phyloP scores from a whole-genome alignment of 2,329 filamentous ascomycete genomes.

The Verruconis gallopava region DNA sequence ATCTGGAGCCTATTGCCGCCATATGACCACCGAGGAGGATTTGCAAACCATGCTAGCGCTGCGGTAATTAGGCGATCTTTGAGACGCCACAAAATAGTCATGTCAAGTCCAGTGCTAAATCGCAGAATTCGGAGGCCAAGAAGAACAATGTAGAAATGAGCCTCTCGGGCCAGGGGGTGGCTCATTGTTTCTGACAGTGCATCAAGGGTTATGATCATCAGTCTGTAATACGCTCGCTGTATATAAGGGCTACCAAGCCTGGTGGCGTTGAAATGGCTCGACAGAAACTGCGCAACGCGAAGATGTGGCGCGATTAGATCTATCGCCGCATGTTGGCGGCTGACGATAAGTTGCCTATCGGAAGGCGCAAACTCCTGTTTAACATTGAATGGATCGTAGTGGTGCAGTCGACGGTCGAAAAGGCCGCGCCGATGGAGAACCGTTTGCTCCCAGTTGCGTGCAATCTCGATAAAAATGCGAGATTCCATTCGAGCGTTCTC shows the following conservation, averaged over 20 bases:
- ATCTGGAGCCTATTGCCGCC: conserved; percentile 87
- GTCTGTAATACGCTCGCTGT: conserved; percentile 66
- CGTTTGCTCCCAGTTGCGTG: conserved; percentile 80
- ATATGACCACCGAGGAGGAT: conserved; percentile 63
- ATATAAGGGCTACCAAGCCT: conserved; percentile 73
- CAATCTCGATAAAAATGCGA: conserved; percentile 73
- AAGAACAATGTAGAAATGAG: conserved; percentile 79
- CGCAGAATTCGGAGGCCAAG: conserved; percentile 69
- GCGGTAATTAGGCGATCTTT: conserved; percentile 84
- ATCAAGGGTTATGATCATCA: conserved; percentile 67
- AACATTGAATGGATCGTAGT: conserved; percentile 77
- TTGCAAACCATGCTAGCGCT: conserved; percentile 74
- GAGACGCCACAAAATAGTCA: conserved; percentile 61
- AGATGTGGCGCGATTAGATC: conserved; percentile 79
- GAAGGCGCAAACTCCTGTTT: conserved; percentile 89
- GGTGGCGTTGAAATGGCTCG: conserved; percentile 88
- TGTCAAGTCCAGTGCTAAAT: conserved; percentile 50
- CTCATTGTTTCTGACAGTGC: conserved; percentile 56
- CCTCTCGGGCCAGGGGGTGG: conserved; percentile 80
- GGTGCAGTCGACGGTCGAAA: conserved; percentile 46
- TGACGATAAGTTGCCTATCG: conserved; percentile 61
- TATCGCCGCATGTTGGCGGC: conserved; percentile 65
- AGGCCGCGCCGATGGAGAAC: conserved; percentile 66
- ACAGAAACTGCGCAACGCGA: conserved; percentile 74
- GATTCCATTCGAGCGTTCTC: conserved; percentile 85